Conservation (phyloP, 805 yeast species). For the Komagataella phaffii region DNA sequence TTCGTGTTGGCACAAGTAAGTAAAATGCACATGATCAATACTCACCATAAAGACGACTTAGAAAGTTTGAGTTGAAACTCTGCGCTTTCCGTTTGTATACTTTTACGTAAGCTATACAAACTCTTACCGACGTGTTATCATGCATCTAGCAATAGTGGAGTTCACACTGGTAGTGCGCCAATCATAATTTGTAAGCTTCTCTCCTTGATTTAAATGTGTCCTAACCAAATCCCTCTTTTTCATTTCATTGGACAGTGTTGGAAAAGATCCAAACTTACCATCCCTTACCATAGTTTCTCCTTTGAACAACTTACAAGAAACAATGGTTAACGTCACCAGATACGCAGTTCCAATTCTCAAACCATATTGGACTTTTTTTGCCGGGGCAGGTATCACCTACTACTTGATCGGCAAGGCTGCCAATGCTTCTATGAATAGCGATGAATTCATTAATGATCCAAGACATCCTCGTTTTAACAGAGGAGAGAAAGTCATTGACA, state of each 20-base stretch:
- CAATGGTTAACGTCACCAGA: not conserved
- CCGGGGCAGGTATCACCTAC: constrained; percentile 57
- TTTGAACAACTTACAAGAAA: not conserved
- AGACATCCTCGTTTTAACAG: constrained; percentile 81
- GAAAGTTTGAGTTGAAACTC: not conserved
- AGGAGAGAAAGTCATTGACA: constrained; percentile 27
- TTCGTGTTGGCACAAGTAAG: constrained; percentile 57
- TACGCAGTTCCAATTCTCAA: constrained; percentile 27
- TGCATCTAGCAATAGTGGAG: not conserved
- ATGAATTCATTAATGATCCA: constrained; percentile 86
- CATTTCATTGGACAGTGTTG: not conserved
- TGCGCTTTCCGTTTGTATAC: not conserved
- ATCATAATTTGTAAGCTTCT: not conserved
- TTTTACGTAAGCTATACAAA: not conserved
- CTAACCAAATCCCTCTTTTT: not conserved
- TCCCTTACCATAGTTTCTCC: not conserved
- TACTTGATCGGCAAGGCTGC: constrained; percentile 61
- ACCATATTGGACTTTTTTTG: constrained; percentile 81
- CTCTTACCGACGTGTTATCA: no score
- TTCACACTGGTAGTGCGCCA: not conserved
- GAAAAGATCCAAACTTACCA: not conserved
- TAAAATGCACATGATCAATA: constrained; percentile 61
- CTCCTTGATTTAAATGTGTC: not conserved
- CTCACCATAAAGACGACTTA: not conserved
- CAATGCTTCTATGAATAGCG: constrained; percentile 52